These are phyloP conservation scores for Cadophora luteo-olivacea DNA, from an alignment of 2,329 filamentous ascomycete species.

Conservation along the genomic window DNA sequence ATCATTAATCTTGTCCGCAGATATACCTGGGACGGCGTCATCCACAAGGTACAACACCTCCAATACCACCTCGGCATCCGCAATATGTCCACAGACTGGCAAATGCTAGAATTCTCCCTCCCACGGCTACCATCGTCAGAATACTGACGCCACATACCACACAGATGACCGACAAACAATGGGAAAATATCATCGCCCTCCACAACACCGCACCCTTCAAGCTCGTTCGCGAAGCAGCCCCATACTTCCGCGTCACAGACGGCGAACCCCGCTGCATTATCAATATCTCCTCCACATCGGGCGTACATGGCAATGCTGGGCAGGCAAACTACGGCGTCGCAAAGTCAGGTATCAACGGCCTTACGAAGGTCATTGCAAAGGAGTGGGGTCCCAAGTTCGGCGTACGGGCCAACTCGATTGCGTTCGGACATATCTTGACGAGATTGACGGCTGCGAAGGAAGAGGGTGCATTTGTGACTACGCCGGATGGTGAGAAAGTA, in stretches of 20 bases:
- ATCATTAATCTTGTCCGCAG: conserved; percentile 26
- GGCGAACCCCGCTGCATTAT: conserved; percentile 79
- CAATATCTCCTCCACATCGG: conserved; percentile 84
- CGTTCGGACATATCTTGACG: conserved; percentile 83
- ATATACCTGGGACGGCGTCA: conserved; percentile 92
- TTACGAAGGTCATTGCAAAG: conserved; percentile 90
- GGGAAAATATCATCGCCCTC: conserved; percentile 84
- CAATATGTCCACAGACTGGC: conserved; percentile 27
- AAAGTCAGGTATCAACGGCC: conserved; percentile 82
- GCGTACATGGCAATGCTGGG: conserved; percentile 87
- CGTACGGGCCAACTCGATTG: conserved; percentile 82
- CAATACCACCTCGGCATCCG: conserved; percentile 28
- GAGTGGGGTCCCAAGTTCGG: conserved; percentile 88
- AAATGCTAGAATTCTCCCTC: conserved; percentile 27
- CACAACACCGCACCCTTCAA: conserved; percentile 88
- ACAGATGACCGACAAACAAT: conserved; percentile 85
- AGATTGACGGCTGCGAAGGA: conserved; percentile 86
- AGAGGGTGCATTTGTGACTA: conserved; percentile 78
- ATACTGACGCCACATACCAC: not conserved
- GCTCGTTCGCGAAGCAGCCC: conserved; percentile 78
- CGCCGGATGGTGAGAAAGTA: conserved; percentile 77
- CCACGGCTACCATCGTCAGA: conserved; percentile 12
- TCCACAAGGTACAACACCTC: conserved; percentile 69
- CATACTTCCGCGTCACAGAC: conserved; percentile 88
- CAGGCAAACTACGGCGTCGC: conserved; percentile 88